Evolutionary conservation across 805 yeast genomes (phyloP).

Genomic region (Zygotorulaspora danielsina): DNA sequence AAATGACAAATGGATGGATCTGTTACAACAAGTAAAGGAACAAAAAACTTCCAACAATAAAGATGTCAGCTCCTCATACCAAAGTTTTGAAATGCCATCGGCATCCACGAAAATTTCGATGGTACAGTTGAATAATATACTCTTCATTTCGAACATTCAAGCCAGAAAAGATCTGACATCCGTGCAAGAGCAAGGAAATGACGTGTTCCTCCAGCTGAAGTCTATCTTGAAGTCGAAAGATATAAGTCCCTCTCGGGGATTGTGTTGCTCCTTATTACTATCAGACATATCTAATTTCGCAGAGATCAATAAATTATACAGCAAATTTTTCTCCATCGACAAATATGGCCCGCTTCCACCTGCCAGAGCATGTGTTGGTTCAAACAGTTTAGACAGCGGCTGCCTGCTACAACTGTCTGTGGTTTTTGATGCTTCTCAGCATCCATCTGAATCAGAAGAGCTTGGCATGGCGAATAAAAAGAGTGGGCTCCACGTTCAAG

Average conservation of each 20-base stretch:
- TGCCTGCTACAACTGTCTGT: slow-evolving; percentile 53
- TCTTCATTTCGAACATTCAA: slow-evolving; percentile 44
- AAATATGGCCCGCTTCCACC: slow-evolving; percentile 65
- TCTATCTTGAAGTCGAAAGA: slow-evolving; percentile 32
- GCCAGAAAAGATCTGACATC: slow-evolving; percentile 25
- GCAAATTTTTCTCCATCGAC: slow-evolving; percentile 42
- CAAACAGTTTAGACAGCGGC: slow-evolving; percentile 39
- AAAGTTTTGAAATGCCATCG: no score
- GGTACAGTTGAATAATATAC: slow-evolving; percentile 27
- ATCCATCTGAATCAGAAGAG: background rate
- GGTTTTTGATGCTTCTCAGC: slow-evolving; percentile 37
- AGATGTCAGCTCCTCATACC: slow-evolving; percentile 19
- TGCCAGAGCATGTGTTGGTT: slow-evolving; percentile 77
- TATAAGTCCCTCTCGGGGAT: slow-evolving; percentile 45
- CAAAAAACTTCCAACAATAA: slow-evolving; percentile 1
- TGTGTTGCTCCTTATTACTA: slow-evolving; percentile 58
- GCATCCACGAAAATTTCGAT: slow-evolving; percentile 7
- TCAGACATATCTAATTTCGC: slow-evolving; percentile 62
- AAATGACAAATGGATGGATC: slow-evolving; percentile 24
- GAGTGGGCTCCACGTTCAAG: slow-evolving; percentile 82
- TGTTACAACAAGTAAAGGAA: slow-evolving; percentile 6
- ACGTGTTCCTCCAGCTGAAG: slow-evolving; percentile 46
- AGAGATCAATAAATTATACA: slow-evolving; percentile 58
- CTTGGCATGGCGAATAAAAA: slow-evolving; percentile 34
- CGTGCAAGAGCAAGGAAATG: slow-evolving; percentile 44